These are phyloP conservation scores for Ogataea paradorogensis DNA, from an alignment of 805 yeast genomes.

Conservation along the genomic window DNA sequence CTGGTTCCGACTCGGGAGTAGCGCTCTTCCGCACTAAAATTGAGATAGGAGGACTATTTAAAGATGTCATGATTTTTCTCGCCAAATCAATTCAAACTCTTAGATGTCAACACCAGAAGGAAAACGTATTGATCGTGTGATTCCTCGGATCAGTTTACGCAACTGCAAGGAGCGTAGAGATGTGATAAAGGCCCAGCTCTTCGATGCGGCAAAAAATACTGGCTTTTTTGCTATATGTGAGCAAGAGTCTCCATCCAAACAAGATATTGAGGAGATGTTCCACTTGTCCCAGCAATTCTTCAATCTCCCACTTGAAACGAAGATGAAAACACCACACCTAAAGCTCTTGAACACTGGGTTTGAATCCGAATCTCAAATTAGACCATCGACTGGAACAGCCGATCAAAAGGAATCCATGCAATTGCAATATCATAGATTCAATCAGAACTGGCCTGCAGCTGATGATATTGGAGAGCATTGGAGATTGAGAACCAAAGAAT, in stretches of 20 bases:
- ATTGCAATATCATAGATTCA: slow-evolving; percentile 31
- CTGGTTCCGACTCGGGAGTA: slow-evolving; percentile 6
- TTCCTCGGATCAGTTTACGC: slow-evolving; percentile 31
- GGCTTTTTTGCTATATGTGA: slow-evolving; percentile 35
- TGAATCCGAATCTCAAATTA: slow-evolving; percentile 32
- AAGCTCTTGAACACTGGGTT: slow-evolving; percentile 35
- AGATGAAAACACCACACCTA: slow-evolving; percentile 31
- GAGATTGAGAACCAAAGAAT: slow-evolving; percentile 22
- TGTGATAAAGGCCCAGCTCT: slow-evolving; percentile 31
- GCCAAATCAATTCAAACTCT: too few relatives aligned
- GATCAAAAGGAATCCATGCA: slow-evolving; percentile 35
- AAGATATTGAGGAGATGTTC: slow-evolving; percentile 31
- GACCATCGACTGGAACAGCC: slow-evolving; percentile 36
- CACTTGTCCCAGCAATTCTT: slow-evolving; percentile 25
- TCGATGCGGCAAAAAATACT: slow-evolving; percentile 28
- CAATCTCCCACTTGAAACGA: slow-evolving; percentile 23
- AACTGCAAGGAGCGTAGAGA: slow-evolving; percentile 28
- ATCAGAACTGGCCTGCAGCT: slow-evolving; percentile 32
- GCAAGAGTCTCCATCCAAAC: slow-evolving; percentile 32
- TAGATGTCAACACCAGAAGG: slow-evolving; percentile 8
- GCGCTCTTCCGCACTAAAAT: not conserved
- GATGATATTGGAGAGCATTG: slow-evolving; percentile 32
- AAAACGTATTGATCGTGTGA: slow-evolving; percentile 20
- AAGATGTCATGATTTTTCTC: not conserved
- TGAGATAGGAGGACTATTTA: not conserved